Base-by-base conservation (phyloP, 2,329 filamentous ascomycete genomes). In the Dendrostoma leiphaemia region DNA sequence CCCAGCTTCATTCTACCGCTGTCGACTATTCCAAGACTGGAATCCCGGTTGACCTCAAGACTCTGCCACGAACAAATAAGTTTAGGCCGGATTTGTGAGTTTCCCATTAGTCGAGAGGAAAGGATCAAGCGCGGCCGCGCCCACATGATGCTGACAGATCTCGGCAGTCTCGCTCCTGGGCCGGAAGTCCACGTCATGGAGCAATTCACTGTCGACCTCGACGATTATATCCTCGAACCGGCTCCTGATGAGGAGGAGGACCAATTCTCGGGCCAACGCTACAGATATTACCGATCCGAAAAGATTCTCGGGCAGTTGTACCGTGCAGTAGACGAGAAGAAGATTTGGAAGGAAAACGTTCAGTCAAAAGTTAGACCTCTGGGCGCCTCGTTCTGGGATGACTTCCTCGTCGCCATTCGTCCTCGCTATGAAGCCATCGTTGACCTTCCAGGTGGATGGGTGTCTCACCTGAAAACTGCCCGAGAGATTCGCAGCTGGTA, bases 1-100 rank as follows among this genome's bases (percentile, higher is more conserved):
- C 88, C 0, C 74, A 76, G 57, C 69, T 91, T 63, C 84, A 88
- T 60, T 91, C 88, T 0, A 84, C 78, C 0, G 88, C 86, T 0
- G 88, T 91, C 0, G 88, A 91, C 65, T 91, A 88, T 61, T 89
- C 86, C 3, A 90, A 91, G 68, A 89, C 86, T 0, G 89, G 90
- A 0, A 82, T 86, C 24, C 67, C 78, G 0, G 83, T 84, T 6
- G 69, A 79, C 6, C 64, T 80, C 32, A 65, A 57, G 0, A 61
- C 71, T 1, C 67, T 84, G 15, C 78, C 76, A 1, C 68, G 59
- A 17, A 53, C 68, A 10, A 67, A 65, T 4, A 67, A 62, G 8
- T 74, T 63, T 35, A 73, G 80, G 0, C 81, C 81, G 0, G 81
- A 85, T 59, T 84, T 84, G 79, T 82, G 64, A 71, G 78, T 71